Conservation (phyloP, 768 basidiomycete genomes). For the Psilocybe tampanensis region DNA sequence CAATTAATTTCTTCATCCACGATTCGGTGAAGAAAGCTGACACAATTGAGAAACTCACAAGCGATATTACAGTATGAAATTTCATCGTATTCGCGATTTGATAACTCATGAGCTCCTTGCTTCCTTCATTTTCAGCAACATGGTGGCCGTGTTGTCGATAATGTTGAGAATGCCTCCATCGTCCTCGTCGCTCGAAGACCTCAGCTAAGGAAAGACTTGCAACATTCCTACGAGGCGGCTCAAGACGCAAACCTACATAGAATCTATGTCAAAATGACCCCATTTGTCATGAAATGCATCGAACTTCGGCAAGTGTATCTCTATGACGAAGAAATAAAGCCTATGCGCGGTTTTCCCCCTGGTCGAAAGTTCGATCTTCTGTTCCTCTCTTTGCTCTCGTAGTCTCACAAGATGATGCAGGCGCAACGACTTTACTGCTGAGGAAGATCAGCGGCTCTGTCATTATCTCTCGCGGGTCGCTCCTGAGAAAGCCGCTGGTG, state of each 20-base stretch:
- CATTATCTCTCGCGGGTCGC: constrained; percentile 36
- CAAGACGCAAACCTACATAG: constrained; percentile 12
- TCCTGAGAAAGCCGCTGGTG: constrained; percentile 38
- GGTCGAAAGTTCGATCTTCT: constrained; percentile 13
- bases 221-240: constrained; percentile 18
- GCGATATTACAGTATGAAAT: constrained; percentile 37
- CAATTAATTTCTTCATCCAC: constrained; percentile 36
- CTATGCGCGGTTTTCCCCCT: constrained; percentile 31
- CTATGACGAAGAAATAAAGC: constrained; percentile 11
- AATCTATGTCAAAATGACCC: constrained; percentile 26
- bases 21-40: constrained; percentile 26
- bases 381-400: neutral
- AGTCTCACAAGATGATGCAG: neutral
- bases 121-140: constrained; percentile 19
- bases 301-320: constrained; percentile 20
- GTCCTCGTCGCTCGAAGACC: constrained; percentile 21
- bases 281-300: constrained; percentile 31
- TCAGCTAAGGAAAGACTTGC: constrained; percentile 5
- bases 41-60: constrained; percentile 20
- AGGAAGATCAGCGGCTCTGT: constrained; percentile 42
- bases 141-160: constrained; percentile 28
- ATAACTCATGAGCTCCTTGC: neutral
- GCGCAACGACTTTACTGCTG: constrained; percentile 33
- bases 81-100: neutral
- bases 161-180: constrained; percentile 21